Percentiles rank a stretch among this genome's conserved stretches.
Conservation (phyloP, 192 early-diverging fungal species). For the Cetraspora pellucida region DNA sequence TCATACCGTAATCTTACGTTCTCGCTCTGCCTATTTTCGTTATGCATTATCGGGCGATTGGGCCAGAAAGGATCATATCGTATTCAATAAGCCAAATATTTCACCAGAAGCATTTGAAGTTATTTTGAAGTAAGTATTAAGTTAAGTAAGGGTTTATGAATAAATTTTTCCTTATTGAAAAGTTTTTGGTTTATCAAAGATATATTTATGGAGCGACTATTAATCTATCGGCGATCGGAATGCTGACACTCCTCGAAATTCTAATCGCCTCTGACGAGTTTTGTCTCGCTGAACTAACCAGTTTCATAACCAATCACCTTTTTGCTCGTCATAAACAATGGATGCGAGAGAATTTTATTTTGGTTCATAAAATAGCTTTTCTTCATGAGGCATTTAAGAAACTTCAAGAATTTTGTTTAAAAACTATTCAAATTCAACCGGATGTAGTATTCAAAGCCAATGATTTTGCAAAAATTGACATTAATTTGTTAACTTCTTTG, state of each 20-base stretch:
- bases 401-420: not conserved
- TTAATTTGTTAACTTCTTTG: not conserved
- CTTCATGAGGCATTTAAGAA: not conserved
- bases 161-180: no score
- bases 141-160: no score
- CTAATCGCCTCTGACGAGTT: no score
- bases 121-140: constrained; percentile 10
- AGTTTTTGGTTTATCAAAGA: no score
- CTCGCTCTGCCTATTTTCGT: constrained; percentile 12
- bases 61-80: constrained; percentile 2
- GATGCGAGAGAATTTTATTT: not conserved
- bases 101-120: not conserved
- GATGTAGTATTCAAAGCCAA: not conserved
- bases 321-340: no score
- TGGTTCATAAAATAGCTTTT: not conserved
- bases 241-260: no score
- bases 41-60: not conserved
- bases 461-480: not conserved
- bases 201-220: no score
- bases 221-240: no score
- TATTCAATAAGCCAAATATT: constrained; percentile 21
- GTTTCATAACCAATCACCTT: no score
- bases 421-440: not conserved
- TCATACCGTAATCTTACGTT: constrained; percentile 14
- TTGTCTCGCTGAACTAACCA: no score